Percentiles rank a stretch among this genome's conserved stretches.
These are phyloP conservation scores for Candida adriatica DNA, from an alignment of 805 yeast genomes.

Conservation along the genomic window DNA sequence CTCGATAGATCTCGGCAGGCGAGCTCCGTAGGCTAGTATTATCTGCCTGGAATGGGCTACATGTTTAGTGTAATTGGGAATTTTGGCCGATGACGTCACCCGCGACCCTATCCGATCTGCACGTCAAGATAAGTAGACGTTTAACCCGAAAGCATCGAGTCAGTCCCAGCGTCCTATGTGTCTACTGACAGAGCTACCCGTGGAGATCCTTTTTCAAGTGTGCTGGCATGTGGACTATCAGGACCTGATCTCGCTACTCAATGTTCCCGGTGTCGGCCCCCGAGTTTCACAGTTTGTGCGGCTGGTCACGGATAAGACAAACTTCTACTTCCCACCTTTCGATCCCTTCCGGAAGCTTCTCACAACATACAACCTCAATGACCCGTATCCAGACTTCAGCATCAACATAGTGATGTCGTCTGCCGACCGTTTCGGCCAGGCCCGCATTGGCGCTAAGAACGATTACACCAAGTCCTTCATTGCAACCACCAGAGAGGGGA, in stretches of 20 bases:
- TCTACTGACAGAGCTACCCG: neutral
- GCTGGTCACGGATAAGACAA: neutral
- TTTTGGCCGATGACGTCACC: too few species aligned
- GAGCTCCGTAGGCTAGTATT: too few species aligned
- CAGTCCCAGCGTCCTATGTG: too few species aligned
- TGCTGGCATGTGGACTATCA: neutral
- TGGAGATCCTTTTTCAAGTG: neutral
- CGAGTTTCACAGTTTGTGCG: neutral
- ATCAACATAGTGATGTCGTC: conserved; percentile 1
- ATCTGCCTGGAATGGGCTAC: too few species aligned
- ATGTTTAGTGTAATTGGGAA: too few species aligned
- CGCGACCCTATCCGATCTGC: too few species aligned
- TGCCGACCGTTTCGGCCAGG: neutral
- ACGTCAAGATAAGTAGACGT: too few species aligned
- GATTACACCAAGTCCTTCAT: conserved; percentile 1
- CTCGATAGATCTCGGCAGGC: too few species aligned
- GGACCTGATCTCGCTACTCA: neutral
- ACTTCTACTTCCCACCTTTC: neutral
- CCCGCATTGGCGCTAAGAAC: neutral
- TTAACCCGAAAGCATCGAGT: too few species aligned
- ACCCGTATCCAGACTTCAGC: neutral
- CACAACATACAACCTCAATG: neutral
- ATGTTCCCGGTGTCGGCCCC: neutral
- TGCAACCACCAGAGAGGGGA: neutral
- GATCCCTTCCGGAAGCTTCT: neutral